Conservation (phyloP, 305 asterid species). For the Ajuga reptans region DNA sequence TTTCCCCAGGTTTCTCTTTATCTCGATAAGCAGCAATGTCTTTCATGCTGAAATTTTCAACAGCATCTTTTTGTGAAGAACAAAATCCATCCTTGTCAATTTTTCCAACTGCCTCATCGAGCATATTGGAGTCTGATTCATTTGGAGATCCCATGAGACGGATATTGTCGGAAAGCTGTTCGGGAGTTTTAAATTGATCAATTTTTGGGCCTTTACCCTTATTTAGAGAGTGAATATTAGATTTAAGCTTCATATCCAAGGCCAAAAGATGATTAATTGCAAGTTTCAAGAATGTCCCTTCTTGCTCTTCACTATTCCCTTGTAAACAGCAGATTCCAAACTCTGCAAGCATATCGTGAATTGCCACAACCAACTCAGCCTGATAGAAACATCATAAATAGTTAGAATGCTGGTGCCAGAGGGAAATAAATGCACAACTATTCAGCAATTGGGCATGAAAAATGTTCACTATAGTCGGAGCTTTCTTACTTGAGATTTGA, state of each 20-base stretch:
- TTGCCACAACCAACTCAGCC: slow-evolving; percentile 79
- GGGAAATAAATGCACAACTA: slow-evolving; percentile 8
- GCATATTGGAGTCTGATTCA: slow-evolving; percentile 31
- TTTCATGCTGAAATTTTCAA: slow-evolving; percentile 36
- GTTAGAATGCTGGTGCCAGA: slow-evolving; percentile 4
- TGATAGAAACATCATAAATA: slow-evolving; percentile 34
- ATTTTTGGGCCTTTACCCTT: slow-evolving; percentile 41
- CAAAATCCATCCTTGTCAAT: slow-evolving; percentile 30
- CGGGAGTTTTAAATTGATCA: slow-evolving; percentile 38
- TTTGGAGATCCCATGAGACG: slow-evolving; percentile 27
- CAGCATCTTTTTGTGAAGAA: slow-evolving; percentile 28
- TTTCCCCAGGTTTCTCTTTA: slow-evolving; percentile 34
- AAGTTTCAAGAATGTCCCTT: slow-evolving; percentile 83
- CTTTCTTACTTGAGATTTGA: slow-evolving; percentile 76
- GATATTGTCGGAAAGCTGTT: slow-evolving; percentile 30
- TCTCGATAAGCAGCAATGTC: slow-evolving; percentile 31
- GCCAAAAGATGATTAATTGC: slow-evolving; percentile 88
- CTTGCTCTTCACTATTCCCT: slow-evolving; percentile 76
- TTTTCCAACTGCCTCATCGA: slow-evolving; percentile 34
- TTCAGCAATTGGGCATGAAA: slow-evolving; percentile 16
- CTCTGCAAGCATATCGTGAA: slow-evolving; percentile 97
- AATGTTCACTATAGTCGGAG: slow-evolving; percentile 20
- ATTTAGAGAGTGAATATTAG: slow-evolving; percentile 35
- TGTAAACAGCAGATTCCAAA: slow-evolving; percentile 92
- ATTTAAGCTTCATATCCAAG: slow-evolving; percentile 88